Base-by-base conservation (phyloP, 345 rosid species). In the Excoecaria agallocha region DNA sequence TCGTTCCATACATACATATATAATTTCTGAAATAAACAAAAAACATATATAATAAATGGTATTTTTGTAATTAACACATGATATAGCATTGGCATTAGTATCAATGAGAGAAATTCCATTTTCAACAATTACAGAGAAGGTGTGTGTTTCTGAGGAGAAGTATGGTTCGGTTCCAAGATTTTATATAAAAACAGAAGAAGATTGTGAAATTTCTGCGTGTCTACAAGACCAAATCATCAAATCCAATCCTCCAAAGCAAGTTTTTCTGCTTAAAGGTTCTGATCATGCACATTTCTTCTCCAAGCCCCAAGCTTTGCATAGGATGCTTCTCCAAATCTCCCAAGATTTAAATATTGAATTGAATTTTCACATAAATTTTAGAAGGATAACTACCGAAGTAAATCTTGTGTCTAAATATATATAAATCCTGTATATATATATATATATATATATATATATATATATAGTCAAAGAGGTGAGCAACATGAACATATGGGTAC, bases 201-300 rank as follows among this genome's bases (percentile, higher is more conserved):
- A 87, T 60, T 73, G 59, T 56, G 91, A 89, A 35, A 82, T 92
- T 45, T 86, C 91, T 24, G 79, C 78, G 19, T 35, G 77, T 54
- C 71, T 82, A 12, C 93, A 89, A 67, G 93, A 90, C 19, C 64
- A 79, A 2, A 86, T 89, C 90, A 82, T 84, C n/a, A 72, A 84
- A 25, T 80, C 81, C 1, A 81, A 82, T 76, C 91, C 90, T 10
- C 97, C 91, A 0, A 78, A 86, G 38, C 82, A 77, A 58, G 89
- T 92, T 60, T 92, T 89, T 61, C 76, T 66, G 49, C 82, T 90
- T 15, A 90, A 87, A 76, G 93, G 95, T 49, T 83, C 88, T 3
- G 93, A 90, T 82, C 97, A 90, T 49, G 85, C 93, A 0, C 97
- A 92, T 0, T 92, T 90, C 73, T 90, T 90, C 83, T 86, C 97